Evolutionary conservation across 2,329 filamentous ascomycete species (phyloP).

Genomic region (Fusarium sp.): DNA sequence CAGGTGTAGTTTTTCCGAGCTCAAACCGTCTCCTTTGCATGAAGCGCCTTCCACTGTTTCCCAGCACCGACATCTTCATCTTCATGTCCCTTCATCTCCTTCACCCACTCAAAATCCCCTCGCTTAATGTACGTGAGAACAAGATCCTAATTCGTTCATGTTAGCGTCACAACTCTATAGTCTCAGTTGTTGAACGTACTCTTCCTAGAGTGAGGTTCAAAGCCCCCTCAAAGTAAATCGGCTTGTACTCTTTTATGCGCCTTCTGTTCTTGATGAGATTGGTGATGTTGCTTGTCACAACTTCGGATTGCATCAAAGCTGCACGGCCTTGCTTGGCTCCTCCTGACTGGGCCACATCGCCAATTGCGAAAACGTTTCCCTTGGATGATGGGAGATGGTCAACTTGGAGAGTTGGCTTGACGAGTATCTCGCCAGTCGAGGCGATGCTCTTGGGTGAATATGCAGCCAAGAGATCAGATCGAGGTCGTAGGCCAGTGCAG

Average conservation of each 20-base stretch:
- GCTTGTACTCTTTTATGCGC: neutral
- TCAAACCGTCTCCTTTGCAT: neutral
- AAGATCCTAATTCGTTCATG: neutral
- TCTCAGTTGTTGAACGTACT: neutral
- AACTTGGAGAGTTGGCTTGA: conserved; percentile 22
- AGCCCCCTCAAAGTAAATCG: conserved; percentile 13
- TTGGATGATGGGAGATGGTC: neutral
- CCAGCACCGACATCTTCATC: conserved; percentile 9
- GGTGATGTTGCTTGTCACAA: conserved; percentile 7
- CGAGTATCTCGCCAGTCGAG: conserved; percentile 4
- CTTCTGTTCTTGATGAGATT: neutral
- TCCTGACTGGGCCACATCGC: conserved; percentile 22
- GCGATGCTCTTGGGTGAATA: conserved; percentile 12
- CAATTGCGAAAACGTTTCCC: conserved; percentile 10
- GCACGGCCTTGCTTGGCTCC: conserved; percentile 31
- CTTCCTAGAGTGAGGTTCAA: conserved; percentile 23
- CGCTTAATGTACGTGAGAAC: conserved; percentile 7
- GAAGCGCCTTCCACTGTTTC: conserved; percentile 9
- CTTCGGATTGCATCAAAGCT: conserved; percentile 17
- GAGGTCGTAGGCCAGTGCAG: conserved; percentile 27
- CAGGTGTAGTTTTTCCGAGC: neutral
- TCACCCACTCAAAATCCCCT: conserved; percentile 14
- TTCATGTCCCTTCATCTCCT: neutral
- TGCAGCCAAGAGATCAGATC: neutral
- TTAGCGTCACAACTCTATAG: neutral